These are phyloP conservation scores for Aschersonia sp. DNA, from an alignment of 2,329 filamentous ascomycete species.

Conservation along the genomic window DNA sequence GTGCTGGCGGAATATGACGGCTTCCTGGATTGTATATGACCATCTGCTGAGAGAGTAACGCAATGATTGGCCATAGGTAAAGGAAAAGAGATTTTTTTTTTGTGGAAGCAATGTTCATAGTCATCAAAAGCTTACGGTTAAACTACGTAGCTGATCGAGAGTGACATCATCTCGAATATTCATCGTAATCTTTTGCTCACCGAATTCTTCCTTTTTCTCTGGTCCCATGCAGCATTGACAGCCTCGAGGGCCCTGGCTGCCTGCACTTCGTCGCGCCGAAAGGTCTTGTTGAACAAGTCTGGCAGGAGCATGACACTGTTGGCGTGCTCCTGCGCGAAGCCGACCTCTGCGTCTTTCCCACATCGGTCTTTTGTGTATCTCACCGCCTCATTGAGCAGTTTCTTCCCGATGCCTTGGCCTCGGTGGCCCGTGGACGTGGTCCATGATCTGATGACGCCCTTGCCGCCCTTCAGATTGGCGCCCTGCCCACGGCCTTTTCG, in stretches of 20 bases:
- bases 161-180: neutral
- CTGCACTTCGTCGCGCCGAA: constrained; percentile 42
- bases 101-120: too few relatives aligned
- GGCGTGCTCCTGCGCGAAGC: constrained; percentile 65
- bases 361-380: constrained; percentile 51
- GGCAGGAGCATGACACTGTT: constrained; percentile 54
- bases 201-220: constrained; percentile 31
- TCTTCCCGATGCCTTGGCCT: constrained; percentile 54
- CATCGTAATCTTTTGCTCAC: neutral
- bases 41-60: too few relatives aligned
- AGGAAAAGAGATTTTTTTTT: too few relatives aligned
- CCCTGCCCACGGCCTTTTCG: constrained; percentile 23
- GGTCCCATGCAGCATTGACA: constrained; percentile 29
- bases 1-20: too few relatives aligned
- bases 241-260: constrained; percentile 40
- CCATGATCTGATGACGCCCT: constrained; percentile 68
- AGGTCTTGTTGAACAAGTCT: constrained; percentile 43
- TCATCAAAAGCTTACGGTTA: too few relatives aligned
- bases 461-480: constrained; percentile 37
- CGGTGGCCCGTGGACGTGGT: constrained; percentile 59
- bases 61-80: too few relatives aligned
- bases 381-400: constrained; percentile 60
- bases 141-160: too few relatives aligned
- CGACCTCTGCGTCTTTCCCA: constrained; percentile 50
- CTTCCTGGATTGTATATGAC: too few relatives aligned